phyloP scores from a whole-genome alignment of 1,284 basidiomycete genomes.

The Leccinum griseonigrum region DNA sequence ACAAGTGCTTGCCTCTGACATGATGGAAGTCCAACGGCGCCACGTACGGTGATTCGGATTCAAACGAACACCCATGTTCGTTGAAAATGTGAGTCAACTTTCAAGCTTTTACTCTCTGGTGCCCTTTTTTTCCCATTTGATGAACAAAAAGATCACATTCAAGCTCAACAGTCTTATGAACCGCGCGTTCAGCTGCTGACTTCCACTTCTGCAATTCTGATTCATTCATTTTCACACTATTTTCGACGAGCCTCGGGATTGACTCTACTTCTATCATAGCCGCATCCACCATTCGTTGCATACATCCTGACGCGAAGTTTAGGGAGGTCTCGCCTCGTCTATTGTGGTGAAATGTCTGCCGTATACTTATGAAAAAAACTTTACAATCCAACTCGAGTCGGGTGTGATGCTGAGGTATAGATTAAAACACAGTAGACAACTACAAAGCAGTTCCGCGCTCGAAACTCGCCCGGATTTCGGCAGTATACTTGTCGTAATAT shows the following conservation, averaged over 20 bases:
- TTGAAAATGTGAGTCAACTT: neutral
- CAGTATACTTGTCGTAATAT: slow-evolving; percentile 97
- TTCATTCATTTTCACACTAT: slow-evolving; percentile 8
- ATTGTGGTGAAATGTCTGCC: neutral
- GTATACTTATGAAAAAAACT: neutral
- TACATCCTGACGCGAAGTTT: neutral
- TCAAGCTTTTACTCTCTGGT: neutral
- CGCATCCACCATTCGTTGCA: neutral
- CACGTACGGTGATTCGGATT: neutral
- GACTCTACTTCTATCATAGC: slow-evolving; percentile 5
- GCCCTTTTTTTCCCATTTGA: slow-evolving; percentile 32
- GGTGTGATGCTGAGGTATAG: slow-evolving; percentile 9
- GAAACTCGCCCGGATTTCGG: slow-evolving; percentile 93
- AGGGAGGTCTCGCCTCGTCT: neutral
- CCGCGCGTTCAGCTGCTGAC: slow-evolving; percentile 48
- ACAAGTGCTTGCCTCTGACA: neutral
- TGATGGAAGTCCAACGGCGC: neutral
- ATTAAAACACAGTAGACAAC: neutral
- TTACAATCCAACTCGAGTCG: neutral
- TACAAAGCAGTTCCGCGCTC: slow-evolving; percentile 91
- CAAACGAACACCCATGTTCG: neutral
- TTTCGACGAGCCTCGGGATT: neutral
- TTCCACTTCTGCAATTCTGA: slow-evolving; percentile 67
- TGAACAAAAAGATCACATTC: slow-evolving; percentile 63
- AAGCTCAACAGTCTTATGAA: slow-evolving; percentile 73